Conservation (phyloP, 768 basidiomycete species). For the Mycena alexandri region DNA sequence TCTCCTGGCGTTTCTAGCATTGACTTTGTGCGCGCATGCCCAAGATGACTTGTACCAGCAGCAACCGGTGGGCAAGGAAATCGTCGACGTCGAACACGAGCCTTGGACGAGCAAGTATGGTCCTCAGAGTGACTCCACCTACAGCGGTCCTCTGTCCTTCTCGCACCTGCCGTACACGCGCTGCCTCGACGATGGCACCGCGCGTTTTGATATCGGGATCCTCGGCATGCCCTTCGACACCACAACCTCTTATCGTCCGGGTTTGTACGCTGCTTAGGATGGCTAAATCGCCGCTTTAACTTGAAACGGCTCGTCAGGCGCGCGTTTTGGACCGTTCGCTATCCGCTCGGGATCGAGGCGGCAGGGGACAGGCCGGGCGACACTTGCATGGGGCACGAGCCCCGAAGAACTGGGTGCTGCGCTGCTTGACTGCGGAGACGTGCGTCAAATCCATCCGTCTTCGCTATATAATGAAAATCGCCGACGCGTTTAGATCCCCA, state of each 20-base stretch:
- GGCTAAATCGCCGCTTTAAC: constrained; percentile 33
- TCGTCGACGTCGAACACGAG: constrained; percentile 38
- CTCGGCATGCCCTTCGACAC: constrained; percentile 73
- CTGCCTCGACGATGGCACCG: constrained; percentile 35
- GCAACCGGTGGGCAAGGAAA: constrained; percentile 10
- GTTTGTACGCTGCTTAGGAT: constrained; percentile 38
- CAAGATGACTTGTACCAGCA: constrained; percentile 18
- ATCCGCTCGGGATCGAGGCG: constrained; percentile 70
- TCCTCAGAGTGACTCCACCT: constrained; percentile 64
- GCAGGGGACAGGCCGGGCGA: constrained; percentile 57
- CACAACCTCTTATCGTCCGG: constrained; percentile 58
- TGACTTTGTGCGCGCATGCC: too few relatives aligned
- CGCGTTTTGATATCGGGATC: constrained; percentile 67
- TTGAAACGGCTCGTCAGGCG: constrained; percentile 57
- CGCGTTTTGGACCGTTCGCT: constrained; percentile 74
- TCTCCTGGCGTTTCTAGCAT: not conserved
- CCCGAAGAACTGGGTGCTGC: constrained; percentile 58
- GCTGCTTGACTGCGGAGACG: constrained; percentile 75
- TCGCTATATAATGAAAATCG: constrained; percentile 39
- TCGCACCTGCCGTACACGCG: constrained; percentile 72
- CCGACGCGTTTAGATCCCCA: constrained; percentile 60
- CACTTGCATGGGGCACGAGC: constrained; percentile 62
- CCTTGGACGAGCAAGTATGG: constrained; percentile 70
- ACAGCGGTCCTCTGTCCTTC: constrained; percentile 74
- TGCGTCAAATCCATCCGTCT: constrained; percentile 38